phyloP scores from a whole-genome alignment of 352 stramenopile species.

The Plasmopara muralis region DNA sequence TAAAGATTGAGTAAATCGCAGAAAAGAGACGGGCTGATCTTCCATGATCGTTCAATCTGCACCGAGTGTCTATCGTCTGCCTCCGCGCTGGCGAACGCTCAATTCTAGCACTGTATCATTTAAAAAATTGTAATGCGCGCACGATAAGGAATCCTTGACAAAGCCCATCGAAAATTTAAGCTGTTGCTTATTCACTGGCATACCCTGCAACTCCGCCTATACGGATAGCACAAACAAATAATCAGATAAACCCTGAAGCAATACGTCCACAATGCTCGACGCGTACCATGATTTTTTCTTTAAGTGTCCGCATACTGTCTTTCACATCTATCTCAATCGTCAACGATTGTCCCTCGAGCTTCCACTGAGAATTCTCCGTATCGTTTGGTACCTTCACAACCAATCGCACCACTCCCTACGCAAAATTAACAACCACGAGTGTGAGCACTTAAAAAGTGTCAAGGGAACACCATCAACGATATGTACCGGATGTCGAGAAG shows the following conservation, averaged over 20 bases:
- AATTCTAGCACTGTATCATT: slow-evolving; percentile 65
- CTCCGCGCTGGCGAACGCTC: slow-evolving; percentile 74
- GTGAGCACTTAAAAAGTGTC: slow-evolving; percentile 1
- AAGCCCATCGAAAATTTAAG: slow-evolving; percentile 90
- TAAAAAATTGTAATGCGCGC: slow-evolving; percentile 84
- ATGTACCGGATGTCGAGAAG: slow-evolving; percentile 58
- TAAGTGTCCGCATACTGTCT: slow-evolving; percentile 88
- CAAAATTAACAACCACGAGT: slow-evolving; percentile 4
- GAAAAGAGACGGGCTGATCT: no score
- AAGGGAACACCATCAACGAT: slow-evolving; percentile 2
- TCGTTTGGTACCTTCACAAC: slow-evolving; percentile 83
- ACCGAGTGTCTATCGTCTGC: slow-evolving; percentile 35
- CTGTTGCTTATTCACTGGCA: slow-evolving; percentile 95
- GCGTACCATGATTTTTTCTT: slow-evolving; percentile 81
- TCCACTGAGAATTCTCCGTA: slow-evolving; percentile 86
- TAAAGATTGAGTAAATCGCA: no score
- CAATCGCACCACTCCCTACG: slow-evolving; percentile 59
- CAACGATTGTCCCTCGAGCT: slow-evolving; percentile 90
- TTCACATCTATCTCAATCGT: slow-evolving; percentile 85
- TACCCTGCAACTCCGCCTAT: slow-evolving; percentile 74
- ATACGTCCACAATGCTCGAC: neutral
- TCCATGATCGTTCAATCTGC: no score
- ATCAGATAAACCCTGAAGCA: neutral
- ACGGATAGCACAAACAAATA: neutral
- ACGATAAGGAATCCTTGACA: slow-evolving; percentile 84